Conservation (phyloP, 78 protist species). For the Monosiga brevicollis region DNA sequence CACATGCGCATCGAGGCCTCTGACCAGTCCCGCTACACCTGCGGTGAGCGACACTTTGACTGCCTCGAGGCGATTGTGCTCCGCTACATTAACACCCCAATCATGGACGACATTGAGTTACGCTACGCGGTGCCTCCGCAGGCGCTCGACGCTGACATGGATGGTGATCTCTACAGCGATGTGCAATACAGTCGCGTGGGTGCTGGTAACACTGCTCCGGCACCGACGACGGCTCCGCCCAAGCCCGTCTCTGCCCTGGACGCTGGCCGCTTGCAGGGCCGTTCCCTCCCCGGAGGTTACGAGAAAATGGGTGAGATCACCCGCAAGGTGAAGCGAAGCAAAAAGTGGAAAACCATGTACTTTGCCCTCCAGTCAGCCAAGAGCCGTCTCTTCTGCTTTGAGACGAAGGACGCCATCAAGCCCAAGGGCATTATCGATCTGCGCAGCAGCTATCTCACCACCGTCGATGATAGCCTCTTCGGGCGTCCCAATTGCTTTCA, state of each 20-base stretch:
- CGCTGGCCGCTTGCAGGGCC: no score
- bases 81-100: neutral
- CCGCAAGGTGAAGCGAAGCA: neutral
- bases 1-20: neutral
- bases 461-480: neutral
- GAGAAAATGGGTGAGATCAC: neutral
- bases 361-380: slow-evolving; percentile 1
- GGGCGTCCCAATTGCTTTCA: slow-evolving; percentile 4
- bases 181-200: neutral
- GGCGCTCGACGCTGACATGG: neutral
- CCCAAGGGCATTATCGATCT: slow-evolving; percentile 5
- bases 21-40: neutral
- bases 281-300: no score
- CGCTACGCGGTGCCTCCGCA: neutral
- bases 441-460: neutral
- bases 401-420: neutral
- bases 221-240: neutral
- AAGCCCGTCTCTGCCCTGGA: no score
- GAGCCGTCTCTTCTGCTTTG: neutral
- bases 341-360: slow-evolving; percentile 1
- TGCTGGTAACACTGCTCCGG: neutral
- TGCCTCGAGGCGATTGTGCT: neutral
- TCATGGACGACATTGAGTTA: neutral
- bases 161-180: neutral
- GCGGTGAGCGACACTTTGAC: neutral